Conservation (phyloP, 768 basidiomycete genomes). For the Lentinula edodes region DNA sequence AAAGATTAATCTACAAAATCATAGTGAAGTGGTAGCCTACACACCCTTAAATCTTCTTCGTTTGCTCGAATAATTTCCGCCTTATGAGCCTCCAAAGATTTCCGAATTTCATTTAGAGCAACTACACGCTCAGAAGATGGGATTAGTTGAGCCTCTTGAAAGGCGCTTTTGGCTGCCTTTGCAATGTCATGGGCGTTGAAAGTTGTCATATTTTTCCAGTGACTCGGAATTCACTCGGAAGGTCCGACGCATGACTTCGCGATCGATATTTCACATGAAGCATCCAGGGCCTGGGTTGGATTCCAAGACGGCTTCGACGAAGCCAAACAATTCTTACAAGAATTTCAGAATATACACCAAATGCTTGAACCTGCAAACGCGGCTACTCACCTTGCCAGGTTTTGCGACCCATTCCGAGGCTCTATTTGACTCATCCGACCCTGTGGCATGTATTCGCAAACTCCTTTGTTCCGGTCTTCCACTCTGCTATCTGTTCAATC, state of each 20-base stretch:
- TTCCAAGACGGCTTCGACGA: not conserved
- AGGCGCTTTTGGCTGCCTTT: slow-evolving; percentile 73
- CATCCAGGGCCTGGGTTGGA: not conserved
- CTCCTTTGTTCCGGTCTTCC: slow-evolving; percentile 2
- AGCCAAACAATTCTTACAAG: not conserved
- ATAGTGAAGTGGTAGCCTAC: slow-evolving; percentile 6
- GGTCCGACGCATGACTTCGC: not conserved
- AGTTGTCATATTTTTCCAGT: not conserved
- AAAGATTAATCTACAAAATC: not conserved
- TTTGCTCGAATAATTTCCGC: slow-evolving; percentile 77
- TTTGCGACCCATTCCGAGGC: slow-evolving; percentile 1
- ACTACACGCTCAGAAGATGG: slow-evolving; percentile 57
- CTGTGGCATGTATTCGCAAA: not conserved
- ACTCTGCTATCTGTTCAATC: slow-evolving; percentile 7
- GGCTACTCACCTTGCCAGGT: slow-evolving; percentile 2
- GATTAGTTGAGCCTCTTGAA: slow-evolving; percentile 82
- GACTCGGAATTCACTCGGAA: not conserved
- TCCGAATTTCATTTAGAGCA: slow-evolving; percentile 67
- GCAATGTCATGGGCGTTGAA: slow-evolving; percentile 58
- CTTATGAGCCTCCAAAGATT: slow-evolving; percentile 60
- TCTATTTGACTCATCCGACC: not conserved
- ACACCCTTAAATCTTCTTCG: slow-evolving; percentile 69
- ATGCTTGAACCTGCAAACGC: slow-evolving; percentile 1
- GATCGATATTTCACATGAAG: too few relatives aligned
- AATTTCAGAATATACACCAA: not conserved